Evolutionary conservation across 2,329 filamentous ascomycete species (phyloP).

Genomic region (Fusarium luffae): DNA sequence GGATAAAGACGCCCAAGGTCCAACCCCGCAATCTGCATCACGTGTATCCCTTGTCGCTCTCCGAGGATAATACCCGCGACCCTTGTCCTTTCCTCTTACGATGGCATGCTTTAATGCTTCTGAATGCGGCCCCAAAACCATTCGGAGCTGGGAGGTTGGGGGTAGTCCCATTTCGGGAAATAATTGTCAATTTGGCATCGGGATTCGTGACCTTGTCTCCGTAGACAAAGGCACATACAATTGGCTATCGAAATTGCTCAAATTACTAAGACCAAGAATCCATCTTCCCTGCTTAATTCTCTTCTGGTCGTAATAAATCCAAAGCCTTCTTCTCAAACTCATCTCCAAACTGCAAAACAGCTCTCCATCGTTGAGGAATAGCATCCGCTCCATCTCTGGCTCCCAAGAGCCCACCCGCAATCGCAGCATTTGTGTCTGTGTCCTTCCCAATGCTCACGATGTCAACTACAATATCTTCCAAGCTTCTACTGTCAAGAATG

Average conservation of each 20-base stretch:
- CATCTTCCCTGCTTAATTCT: not conserved
- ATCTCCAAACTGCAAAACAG: constrained; percentile 52
- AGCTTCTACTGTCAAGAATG: constrained; percentile 51
- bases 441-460: constrained; percentile 58
- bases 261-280: no score
- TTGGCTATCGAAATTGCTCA: not conserved
- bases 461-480: constrained; percentile 59
- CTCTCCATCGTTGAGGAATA: constrained; percentile 56
- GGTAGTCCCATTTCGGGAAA: not conserved
- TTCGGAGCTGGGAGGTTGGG: not conserved
- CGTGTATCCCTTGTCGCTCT: not conserved
- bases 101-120: no score
- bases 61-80: not conserved
- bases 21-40: constrained; percentile 20
- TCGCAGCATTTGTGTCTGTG: constrained; percentile 60
- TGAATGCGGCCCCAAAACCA: not conserved
- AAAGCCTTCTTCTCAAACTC: constrained; percentile 49
- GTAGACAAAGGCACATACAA: not conserved
- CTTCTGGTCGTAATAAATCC: not conserved
- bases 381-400: constrained; percentile 56
- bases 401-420: constrained; percentile 59
- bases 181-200: not conserved
- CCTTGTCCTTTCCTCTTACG: not conserved
- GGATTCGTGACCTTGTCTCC: not conserved
- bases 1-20: not conserved